Conservation (phyloP, 164 flowering plant genomes). For the Magnolia kwangsiensis region DNA sequence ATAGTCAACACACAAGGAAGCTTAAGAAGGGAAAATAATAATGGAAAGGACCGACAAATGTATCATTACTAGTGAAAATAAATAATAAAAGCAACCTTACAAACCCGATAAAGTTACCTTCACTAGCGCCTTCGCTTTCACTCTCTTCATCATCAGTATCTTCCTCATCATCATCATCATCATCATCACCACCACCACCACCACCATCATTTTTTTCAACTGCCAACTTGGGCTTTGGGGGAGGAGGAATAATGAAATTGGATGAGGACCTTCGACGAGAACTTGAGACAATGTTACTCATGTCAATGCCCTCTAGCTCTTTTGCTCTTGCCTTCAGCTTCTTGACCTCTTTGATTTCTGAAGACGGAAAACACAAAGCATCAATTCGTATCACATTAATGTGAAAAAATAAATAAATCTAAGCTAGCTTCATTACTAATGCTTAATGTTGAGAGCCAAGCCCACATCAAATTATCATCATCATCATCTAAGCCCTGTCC, state of each 20-base stretch:
- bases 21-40: too few species aligned
- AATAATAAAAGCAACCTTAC: too few species aligned
- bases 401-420: background rate
- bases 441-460: background rate
- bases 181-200: conserved; percentile 6
- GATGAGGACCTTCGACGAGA: conserved; percentile 73
- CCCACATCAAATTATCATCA: background rate
- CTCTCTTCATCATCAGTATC: conserved; percentile 35
- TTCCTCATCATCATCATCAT: conserved; percentile 38
- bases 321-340: conserved; percentile 77
- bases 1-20: too few species aligned
- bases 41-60: too few species aligned
- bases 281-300: conserved; percentile 76
- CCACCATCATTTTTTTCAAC: conserved; percentile 36
- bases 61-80: too few species aligned
- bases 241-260: conserved; percentile 35
- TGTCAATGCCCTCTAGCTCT: conserved; percentile 97
- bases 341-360: conserved; percentile 79
- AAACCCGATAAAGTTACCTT: conserved; percentile 28
- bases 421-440: background rate
- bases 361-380: conserved; percentile 6
- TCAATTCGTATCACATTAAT: background rate
- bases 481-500: background rate
- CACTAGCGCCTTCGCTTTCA: conserved; percentile 35
- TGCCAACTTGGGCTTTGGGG: conserved; percentile 53